These are phyloP conservation scores for Dioscorea zingiberensis DNA, from an alignment of 106 monocot species.

Conservation along the genomic window DNA sequence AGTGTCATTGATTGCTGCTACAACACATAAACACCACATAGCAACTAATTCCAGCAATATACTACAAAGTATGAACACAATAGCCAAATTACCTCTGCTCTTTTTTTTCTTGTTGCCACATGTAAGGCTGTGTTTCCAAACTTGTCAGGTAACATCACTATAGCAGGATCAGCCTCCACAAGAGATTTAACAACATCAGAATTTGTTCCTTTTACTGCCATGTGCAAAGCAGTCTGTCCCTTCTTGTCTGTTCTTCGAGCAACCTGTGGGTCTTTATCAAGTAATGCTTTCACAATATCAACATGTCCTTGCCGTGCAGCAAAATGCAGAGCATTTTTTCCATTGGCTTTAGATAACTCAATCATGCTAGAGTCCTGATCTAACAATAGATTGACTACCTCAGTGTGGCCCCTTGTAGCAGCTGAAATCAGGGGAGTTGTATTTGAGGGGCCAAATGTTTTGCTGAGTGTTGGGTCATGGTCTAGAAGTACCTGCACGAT, in stretches of 20 bases:
- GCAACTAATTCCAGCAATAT: too few species aligned
- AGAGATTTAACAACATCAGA: slow-evolving; percentile 52
- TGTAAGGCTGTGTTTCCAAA: slow-evolving; percentile 65
- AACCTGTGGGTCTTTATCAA: slow-evolving; percentile 56
- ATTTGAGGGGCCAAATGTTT: slow-evolving; percentile 59
- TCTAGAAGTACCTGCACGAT: slow-evolving; percentile 50
- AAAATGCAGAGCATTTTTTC: slow-evolving; percentile 69
- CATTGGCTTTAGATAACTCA: slow-evolving; percentile 44
- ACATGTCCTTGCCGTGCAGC: slow-evolving; percentile 55
- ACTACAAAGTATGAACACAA: neutral
- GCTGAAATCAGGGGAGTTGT: slow-evolving; percentile 58
- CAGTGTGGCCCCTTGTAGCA: slow-evolving; percentile 49
- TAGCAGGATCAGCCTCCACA: slow-evolving; percentile 55
- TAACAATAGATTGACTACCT: slow-evolving; percentile 35
- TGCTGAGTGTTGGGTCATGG: slow-evolving; percentile 35
- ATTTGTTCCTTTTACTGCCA: slow-evolving; percentile 66
- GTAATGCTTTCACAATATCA: slow-evolving; percentile 45
- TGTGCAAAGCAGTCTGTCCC: slow-evolving; percentile 70
- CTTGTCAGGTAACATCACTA: slow-evolving; percentile 58
- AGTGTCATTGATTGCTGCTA: too few species aligned
- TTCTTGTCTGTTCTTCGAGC: slow-evolving; percentile 68
- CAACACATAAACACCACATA: too few species aligned
- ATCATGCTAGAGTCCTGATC: slow-evolving; percentile 22
- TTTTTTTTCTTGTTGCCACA: slow-evolving; percentile 64
- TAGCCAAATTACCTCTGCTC: slow-evolving; percentile 46